Conservation (phyloP, 208 protist species). For the Trypanosoma brucei region DNA sequence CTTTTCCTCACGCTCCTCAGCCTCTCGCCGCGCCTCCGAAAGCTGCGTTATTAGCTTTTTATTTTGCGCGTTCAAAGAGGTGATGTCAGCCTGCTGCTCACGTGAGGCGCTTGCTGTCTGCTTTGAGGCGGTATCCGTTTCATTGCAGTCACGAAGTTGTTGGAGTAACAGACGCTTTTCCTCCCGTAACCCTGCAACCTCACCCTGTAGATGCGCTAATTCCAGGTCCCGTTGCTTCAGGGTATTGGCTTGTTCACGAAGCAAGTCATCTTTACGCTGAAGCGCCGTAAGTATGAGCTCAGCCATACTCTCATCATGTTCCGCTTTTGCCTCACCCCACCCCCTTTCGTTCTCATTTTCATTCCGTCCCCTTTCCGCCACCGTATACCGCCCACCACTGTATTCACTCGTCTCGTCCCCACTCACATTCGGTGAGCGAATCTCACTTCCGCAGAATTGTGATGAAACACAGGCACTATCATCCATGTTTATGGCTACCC, state of each 20-base stretch:
- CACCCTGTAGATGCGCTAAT: conserved; percentile 12
- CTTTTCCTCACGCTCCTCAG: conserved; percentile 1
- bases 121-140: too few relatives aligned
- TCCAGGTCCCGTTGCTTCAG: conserved; percentile 16
- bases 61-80: conserved; percentile 10
- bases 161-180: conserved; percentile 38
- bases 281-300: conserved; percentile 28
- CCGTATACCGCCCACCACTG: too few relatives aligned
- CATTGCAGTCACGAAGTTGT: conserved; percentile 13
- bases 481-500: too few relatives aligned
- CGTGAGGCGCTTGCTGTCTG: neutral
- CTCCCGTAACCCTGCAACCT: conserved; percentile 32
- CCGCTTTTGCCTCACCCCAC: neutral
- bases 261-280: conserved; percentile 28
- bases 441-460: too few relatives aligned
- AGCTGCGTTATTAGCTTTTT: conserved; percentile 15
- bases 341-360: too few relatives aligned
- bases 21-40: conserved; percentile 2
- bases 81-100: conserved; percentile 10
- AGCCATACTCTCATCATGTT: conserved; percentile 29
- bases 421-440: too few relatives aligned
- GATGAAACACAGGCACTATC: too few relatives aligned
- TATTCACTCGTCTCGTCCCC: too few relatives aligned
- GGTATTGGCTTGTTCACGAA: conserved; percentile 17
- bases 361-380: too few relatives aligned